Evolutionary conservation across 768 basidiomycete genomes (phyloP), one percentile per base, ranked within the genome.

Genomic region (Rhizopogon sp.): DNA sequence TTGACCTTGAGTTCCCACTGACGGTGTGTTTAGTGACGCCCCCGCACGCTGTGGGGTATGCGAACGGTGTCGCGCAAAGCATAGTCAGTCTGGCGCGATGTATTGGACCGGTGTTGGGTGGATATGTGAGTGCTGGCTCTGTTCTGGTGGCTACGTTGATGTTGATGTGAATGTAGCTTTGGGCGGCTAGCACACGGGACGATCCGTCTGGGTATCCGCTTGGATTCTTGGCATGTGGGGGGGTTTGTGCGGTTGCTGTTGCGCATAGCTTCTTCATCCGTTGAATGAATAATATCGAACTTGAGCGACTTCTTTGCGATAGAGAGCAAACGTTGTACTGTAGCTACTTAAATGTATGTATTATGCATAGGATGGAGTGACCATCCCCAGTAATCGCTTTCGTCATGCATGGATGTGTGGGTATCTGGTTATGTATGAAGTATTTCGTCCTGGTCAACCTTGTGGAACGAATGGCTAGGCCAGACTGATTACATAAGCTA

Each of bases 11-110:
- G 25, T 49, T 22, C 43, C 4, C 29, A 45, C 28, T 45, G 42
- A 28, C 33, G 40, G 60, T 54, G 44, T 55, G 44, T 54, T 45
- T 56, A 93, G 91, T 96, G 89, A 92, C 94, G 0, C 94, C 96
- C 2, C 93, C 94, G 1, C 79, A 80, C 39, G 84, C 92, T 7
- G 84, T 98, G 40, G 92, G 93, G 6, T 83, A 92, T 56, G 92
- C 96, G 9, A 99, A 98, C 65, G 97, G 96, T 16, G 84, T 96
- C 20, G 97, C 94, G 0, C 97, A 99, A 70, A 94, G 92, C 64
- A 89, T 93, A 33, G 95, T 96, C 58, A 94, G 92, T 59, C 83
- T 96, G 25, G 92, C 95, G 4, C 82, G 97, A 40, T 97, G 94
- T 73, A 64, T 92, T 39, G 97, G 93, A 20, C 93, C 94, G 20